Conservation (phyloP, 352 stramenopile species). For the Phytopythium litorale region DNA sequence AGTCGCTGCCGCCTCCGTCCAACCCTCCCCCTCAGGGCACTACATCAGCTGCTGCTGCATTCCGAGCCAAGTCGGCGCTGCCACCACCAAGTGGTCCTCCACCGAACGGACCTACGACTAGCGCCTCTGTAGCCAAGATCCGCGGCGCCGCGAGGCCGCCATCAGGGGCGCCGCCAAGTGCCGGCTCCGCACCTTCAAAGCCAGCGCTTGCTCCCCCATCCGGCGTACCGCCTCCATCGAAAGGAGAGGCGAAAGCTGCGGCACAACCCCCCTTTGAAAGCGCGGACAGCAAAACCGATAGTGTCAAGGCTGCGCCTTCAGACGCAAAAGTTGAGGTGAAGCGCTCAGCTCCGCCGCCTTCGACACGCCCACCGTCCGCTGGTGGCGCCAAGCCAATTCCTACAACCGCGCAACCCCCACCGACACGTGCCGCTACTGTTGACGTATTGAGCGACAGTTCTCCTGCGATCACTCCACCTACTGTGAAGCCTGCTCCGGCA, state of each 20-base stretch:
- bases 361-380: slow-evolving; percentile 7
- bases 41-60: slow-evolving; percentile 52
- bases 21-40: slow-evolving; percentile 61
- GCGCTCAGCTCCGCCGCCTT: slow-evolving; percentile 13
- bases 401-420: slow-evolving; percentile 1
- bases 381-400: slow-evolving; percentile 2
- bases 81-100: slow-evolving; percentile 61
- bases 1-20: slow-evolving; percentile 55
- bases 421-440: slow-evolving; percentile 17
- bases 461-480: slow-evolving; percentile 6
- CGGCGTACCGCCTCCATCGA: slow-evolving; percentile 12
- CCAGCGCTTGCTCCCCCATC: slow-evolving; percentile 10
- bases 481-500: neutral
- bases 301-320: slow-evolving; percentile 8
- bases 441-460: slow-evolving; percentile 40
- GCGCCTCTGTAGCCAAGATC: slow-evolving; percentile 73
- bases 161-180: slow-evolving; percentile 24
- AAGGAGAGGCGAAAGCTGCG: slow-evolving; percentile 15
- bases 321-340: slow-evolving; percentile 27
- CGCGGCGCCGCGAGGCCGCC: slow-evolving; percentile 51
- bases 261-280: slow-evolving; percentile 8
- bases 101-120: slow-evolving; percentile 37
- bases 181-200: slow-evolving; percentile 11
- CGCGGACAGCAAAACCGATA: slow-evolving; percentile 17
- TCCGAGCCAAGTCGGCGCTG: slow-evolving; percentile 60